Base-by-base conservation (phyloP, 108 stramenopile genomes). In the Pinguiococcus pyrenoidosus region DNA sequence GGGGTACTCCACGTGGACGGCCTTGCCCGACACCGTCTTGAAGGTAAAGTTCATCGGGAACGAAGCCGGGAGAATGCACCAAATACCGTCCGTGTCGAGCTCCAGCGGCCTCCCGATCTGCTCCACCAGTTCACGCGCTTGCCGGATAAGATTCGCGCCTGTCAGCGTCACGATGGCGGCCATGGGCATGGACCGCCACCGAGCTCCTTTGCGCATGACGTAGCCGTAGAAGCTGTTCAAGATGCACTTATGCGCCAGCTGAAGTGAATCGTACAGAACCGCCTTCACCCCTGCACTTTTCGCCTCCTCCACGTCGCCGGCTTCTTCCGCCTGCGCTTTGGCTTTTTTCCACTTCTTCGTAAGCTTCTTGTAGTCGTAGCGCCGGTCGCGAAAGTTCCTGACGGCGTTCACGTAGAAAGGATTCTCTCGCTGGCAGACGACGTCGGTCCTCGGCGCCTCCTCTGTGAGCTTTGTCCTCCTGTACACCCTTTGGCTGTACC, bases 181-280 rank as follows among this genome's bases (percentile, higher is more conserved):
- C 97, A 99, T 99, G 50, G 87, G 84, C 97, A 99, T 99, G 3
- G 85, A 88, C 24, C 92, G 75, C 97, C 97, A 99, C n/a, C 97
- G 68, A 4, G 97, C 93, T 32, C 97, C 97, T 60, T 94, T 94
- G 25, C 97, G 75, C 97, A 99, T 99, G 24, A 99, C 97, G 56
- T 99, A 99, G 18, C 97, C 97, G 64, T 99, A 96, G 65, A 91
- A 88, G 64, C 46, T 42, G 62, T 88, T 88, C 7, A 99, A 75
- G 52, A 99, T 99, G 69, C 97, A 99, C 67, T 99, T 99, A 74
- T 99, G 97, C 8, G 97, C 97, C 27, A 99, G 86, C 74, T 99
- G 97, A 4, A 99, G 72, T 16, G 91, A 93, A 51, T 99, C 97
- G 56, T 89, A 96, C 1, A 95, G 84, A 29, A 91, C 47, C 12